Evolutionary conservation across 106 monocot species (phyloP).

Genomic region (Dendrobium officinale): DNA sequence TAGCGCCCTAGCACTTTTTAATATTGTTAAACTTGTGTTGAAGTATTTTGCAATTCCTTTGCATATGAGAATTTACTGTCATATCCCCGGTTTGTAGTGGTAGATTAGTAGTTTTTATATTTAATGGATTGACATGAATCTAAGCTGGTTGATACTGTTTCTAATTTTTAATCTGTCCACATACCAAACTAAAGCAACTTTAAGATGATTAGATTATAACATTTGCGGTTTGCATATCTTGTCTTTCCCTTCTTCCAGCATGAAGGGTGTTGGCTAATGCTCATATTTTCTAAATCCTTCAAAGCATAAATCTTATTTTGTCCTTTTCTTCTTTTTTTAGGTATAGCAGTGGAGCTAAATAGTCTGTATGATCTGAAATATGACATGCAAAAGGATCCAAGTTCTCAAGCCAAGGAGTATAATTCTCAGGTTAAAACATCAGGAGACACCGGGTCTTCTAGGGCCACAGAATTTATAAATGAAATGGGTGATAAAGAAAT

Average conservation of each 20-base stretch:
- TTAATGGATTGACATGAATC: background rate
- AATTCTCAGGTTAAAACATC: constrained; percentile 16
- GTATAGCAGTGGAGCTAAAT: constrained; percentile 43
- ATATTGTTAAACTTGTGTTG: too few relatives aligned
- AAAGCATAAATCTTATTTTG: background rate
- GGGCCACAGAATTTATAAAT: constrained; percentile 11
- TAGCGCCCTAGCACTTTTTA: background rate
- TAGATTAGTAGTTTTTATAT: background rate
- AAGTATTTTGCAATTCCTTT: background rate
- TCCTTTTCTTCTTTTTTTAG: constrained; percentile 22
- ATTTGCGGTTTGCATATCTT: background rate
- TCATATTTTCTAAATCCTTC: background rate
- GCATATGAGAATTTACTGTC: background rate
- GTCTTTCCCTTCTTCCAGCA: background rate
- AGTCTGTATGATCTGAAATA: constrained; percentile 31
- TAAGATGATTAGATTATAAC: background rate
- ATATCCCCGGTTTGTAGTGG: background rate
- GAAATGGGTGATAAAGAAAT: constrained; percentile 15
- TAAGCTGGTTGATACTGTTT: background rate
- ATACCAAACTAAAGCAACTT: background rate
- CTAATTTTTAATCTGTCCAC: background rate
- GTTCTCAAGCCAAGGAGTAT: constrained; percentile 14
- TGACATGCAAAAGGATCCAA: constrained; percentile 15
- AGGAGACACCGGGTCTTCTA: constrained; percentile 15
- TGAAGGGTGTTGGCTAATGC: background rate